Evolutionary conservation across 1,139 yeast genomes (phyloP).

Genomic region (Magnusiomyces suaveolens): DNA sequence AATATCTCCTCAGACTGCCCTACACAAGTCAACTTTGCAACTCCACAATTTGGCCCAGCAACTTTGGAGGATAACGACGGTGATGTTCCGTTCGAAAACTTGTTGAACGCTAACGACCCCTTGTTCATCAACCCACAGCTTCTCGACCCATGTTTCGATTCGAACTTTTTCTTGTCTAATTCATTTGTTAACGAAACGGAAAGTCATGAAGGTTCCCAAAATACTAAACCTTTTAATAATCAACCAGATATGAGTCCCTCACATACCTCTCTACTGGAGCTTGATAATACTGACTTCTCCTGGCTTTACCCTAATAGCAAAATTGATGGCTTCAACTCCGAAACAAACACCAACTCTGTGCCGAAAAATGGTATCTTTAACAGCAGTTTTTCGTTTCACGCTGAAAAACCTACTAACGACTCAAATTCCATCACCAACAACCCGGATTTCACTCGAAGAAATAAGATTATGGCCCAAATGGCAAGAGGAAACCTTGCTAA

Average conservation of each 20-base stretch:
- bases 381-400: background rate
- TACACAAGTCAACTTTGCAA: conserved; percentile 64
- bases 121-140: conserved; percentile 31
- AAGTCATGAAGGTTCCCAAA: background rate
- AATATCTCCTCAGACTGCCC: conserved; percentile 35
- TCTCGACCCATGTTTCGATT: conserved; percentile 16
- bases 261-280: conserved; percentile 1
- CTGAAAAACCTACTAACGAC: background rate
- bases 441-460: background rate
- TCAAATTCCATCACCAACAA: background rate
- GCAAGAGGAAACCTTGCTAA: conserved; percentile 2
- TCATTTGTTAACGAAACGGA: conserved; percentile 10
- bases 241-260: conserved; percentile 10
- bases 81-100: conserved; percentile 22
- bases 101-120: conserved; percentile 23
- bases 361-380: background rate
- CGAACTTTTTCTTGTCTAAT: conserved; percentile 8
- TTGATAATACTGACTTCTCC: conserved; percentile 14
- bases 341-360: background rate
- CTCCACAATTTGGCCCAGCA: conserved; percentile 53
- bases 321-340: background rate
- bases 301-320: conserved; percentile 13
- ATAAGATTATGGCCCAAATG: conserved; percentile 2
- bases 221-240: conserved; percentile 1
- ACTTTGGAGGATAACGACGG: conserved; percentile 24